Percentiles rank a stretch among this genome's conserved stretches.
phyloP scores from a whole-genome alignment of 2,329 filamentous ascomycete genomes.

The Xylariaceae sp. region DNA sequence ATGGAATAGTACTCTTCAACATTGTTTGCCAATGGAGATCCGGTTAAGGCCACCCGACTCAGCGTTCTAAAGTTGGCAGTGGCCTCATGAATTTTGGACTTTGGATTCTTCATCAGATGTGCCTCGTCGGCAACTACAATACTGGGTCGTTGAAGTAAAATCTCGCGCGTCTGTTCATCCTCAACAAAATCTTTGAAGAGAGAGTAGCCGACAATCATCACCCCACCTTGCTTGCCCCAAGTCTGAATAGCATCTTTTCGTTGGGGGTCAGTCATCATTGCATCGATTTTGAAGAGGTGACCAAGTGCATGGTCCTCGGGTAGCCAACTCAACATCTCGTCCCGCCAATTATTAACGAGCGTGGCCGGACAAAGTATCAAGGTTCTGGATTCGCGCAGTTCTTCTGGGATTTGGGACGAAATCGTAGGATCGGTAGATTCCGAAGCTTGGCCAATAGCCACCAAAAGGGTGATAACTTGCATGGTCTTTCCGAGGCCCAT shows the following conservation, averaged over 20 bases:
- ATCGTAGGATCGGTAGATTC: constrained; percentile 63
- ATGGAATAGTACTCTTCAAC: constrained; percentile 85
- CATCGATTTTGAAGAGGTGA: constrained; percentile 59
- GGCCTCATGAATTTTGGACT: constrained; percentile 56
- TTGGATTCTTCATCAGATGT: constrained; percentile 75
- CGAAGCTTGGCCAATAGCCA: constrained; percentile 72
- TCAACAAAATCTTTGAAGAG: constrained; percentile 60
- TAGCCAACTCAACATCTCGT: constrained; percentile 77
- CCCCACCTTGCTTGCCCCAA: constrained; percentile 71
- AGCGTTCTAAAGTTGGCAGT: constrained; percentile 67
- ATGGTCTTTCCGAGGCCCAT: constrained; percentile 95
- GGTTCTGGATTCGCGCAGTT: constrained; percentile 66
- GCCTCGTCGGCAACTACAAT: constrained; percentile 87
- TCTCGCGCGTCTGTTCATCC: constrained; percentile 32
- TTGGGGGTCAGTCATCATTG: constrained; percentile 41
- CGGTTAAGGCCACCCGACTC: constrained; percentile 82
- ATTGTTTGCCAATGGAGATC: constrained; percentile 84
- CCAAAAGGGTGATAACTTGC: constrained; percentile 85
- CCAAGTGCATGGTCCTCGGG: constrained; percentile 60
- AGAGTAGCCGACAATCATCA: constrained; percentile 78
- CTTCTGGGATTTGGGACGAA: constrained; percentile 68
- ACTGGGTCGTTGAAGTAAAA: constrained; percentile 66
- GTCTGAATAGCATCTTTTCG: constrained; percentile 54
- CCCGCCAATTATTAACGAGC: constrained; percentile 81
- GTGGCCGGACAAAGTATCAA: constrained; percentile 78